phyloP scores from a whole-genome alignment of 257 asterid species.

The Nicotiana noctiflora region DNA sequence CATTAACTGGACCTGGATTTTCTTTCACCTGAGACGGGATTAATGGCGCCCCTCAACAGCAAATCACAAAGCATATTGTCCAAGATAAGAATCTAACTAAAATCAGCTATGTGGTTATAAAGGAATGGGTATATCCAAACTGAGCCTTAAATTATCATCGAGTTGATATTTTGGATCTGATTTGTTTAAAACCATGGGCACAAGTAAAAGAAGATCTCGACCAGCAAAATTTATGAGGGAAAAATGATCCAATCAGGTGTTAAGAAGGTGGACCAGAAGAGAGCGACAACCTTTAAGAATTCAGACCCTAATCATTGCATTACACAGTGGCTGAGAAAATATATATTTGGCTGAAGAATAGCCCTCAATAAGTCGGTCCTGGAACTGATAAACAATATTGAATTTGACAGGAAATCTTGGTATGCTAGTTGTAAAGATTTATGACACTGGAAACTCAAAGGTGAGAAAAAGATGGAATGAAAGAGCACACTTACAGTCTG shows the following conservation, averaged over 20 bases:
- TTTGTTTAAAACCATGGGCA: background rate
- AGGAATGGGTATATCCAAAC: background rate
- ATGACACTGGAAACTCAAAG: background rate
- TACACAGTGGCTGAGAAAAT: background rate
- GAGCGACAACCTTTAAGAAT: background rate
- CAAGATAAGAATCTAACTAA: background rate
- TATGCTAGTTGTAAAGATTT: background rate
- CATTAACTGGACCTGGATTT: conserved; percentile 84
- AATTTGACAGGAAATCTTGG: background rate
- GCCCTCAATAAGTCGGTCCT: background rate
- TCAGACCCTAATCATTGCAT: background rate
- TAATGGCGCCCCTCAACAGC: background rate
- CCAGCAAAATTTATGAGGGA: background rate
- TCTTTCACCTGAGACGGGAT: conserved; percentile 61
- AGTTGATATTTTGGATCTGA: background rate
- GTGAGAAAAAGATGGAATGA: background rate
- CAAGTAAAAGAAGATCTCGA: background rate
- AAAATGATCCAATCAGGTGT: background rate
- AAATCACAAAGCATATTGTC: background rate
- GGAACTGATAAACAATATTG: background rate
- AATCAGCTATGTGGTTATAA: background rate
- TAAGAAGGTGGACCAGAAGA: background rate
- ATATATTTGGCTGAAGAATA: conserved; percentile 2
- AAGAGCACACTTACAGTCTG: conserved; percentile 48
- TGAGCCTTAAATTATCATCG: background rate